These are phyloP conservation scores for Teratosphaeria nubilosa DNA, from an alignment of 2,329 filamentous ascomycete genomes.

Conservation along the genomic window DNA sequence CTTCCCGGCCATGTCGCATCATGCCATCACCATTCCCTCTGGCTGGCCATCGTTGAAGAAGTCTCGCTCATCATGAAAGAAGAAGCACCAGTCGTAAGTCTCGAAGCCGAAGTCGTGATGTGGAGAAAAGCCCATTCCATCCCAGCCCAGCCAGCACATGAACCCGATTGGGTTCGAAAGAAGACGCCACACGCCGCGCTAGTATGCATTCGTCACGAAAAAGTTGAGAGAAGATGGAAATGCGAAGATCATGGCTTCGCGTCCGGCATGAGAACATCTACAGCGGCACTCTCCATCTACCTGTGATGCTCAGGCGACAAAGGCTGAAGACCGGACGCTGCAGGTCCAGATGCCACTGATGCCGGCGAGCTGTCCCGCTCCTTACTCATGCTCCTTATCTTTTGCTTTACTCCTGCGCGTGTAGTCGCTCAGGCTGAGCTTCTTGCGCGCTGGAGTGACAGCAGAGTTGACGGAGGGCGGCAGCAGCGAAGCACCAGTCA, in stretches of 20 bases:
- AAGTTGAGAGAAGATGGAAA: not conserved
- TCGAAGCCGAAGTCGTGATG: not conserved
- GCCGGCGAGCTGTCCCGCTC: constrained; percentile 24
- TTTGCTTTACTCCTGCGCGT: constrained; percentile 33
- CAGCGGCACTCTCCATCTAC: not conserved
- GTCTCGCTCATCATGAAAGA: not conserved
- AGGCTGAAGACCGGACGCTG: constrained; percentile 15
- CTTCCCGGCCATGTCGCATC: not conserved
- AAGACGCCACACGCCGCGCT: constrained; percentile 6
- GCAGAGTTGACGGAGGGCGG: constrained; percentile 31
- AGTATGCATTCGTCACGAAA: constrained; percentile 5
- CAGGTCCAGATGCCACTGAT: constrained; percentile 16
- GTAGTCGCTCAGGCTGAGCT: constrained; percentile 43
- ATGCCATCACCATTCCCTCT: not conserved
- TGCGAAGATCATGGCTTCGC: not conserved
- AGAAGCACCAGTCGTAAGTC: not conserved
- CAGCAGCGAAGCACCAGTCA: constrained; percentile 15
- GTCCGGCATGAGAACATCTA: constrained; percentile 4
- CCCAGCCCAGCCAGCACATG: not conserved
- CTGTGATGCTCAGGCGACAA: constrained; percentile 11
- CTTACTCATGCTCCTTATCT: constrained; percentile 4
- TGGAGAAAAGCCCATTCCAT: not conserved
- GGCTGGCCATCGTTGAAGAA: not conserved
- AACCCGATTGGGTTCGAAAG: not conserved
- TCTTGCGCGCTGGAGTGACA: constrained; percentile 37